phyloP scores from a whole-genome alignment of 1,284 basidiomycete species.

The Malassezia brasiliensis region DNA sequence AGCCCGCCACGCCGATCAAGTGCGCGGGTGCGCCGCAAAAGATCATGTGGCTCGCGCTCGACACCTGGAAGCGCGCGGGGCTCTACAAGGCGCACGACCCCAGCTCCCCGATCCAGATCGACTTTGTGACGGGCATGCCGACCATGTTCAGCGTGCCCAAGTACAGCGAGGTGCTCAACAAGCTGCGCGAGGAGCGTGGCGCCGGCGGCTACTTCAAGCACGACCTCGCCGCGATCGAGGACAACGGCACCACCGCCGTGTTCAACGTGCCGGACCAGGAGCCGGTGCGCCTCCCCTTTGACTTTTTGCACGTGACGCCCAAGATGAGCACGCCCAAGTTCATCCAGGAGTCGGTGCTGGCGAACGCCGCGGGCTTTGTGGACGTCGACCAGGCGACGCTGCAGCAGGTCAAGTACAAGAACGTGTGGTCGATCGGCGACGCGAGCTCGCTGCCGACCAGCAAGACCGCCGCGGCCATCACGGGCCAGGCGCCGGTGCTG shows the following conservation, averaged over 20 bases:
- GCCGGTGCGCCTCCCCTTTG: conserved; percentile 62
- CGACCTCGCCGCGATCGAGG: conserved; percentile 65
- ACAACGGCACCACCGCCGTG: conserved; percentile 61
- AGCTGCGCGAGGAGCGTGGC: conserved; percentile 66
- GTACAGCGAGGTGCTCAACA: conserved; percentile 76
- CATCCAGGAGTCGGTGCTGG: conserved; percentile 57
- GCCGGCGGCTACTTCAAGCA: conserved; percentile 71
- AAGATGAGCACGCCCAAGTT: conserved; percentile 80
- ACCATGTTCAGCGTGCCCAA: conserved; percentile 78
- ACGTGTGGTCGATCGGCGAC: conserved; percentile 84
- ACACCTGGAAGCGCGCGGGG: conserved; percentile 35
- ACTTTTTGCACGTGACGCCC: conserved; percentile 75
- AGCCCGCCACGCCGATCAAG: conserved; percentile 87
- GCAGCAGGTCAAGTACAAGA: conserved; percentile 68
- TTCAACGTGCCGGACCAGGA: conserved; percentile 53
- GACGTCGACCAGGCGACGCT: conserved; percentile 71
- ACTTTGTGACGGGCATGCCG: conserved; percentile 79
- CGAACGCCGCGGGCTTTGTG: conserved; percentile 58
- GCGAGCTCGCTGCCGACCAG: conserved; percentile 82
- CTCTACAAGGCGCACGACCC: conserved; percentile 37
- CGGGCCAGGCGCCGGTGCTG: conserved; percentile 80
- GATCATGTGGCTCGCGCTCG: conserved; percentile 44
- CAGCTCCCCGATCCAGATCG: conserved; percentile 55
- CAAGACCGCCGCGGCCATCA: conserved; percentile 91
- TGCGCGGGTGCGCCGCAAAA: conserved; percentile 68